A percentile compares a stretch with the other conserved stretches of the same genome.
These are phyloP conservation scores for Tilletia indica DNA, from an alignment of 1,284 basidiomycete genomes.

Conservation along the genomic window DNA sequence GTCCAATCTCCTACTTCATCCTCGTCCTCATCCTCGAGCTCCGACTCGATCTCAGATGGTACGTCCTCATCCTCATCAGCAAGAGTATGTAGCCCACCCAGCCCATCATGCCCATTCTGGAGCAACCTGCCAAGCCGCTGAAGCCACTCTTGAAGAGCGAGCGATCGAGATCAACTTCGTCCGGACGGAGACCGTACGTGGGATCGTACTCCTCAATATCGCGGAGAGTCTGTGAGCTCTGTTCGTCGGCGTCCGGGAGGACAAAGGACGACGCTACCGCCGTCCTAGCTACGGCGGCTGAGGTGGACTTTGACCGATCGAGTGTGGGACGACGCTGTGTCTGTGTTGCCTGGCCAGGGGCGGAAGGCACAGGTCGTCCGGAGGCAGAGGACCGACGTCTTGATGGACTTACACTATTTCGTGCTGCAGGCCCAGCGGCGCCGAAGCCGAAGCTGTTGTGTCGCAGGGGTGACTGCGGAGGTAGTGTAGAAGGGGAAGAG, in stretches of 20 bases:
- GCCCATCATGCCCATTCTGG: constrained; percentile 23
- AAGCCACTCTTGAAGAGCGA: constrained; percentile 72
- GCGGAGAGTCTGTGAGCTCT: constrained; percentile 24
- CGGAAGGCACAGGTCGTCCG: too few relatives aligned
- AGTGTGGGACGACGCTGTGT: too few relatives aligned
- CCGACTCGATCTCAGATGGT: too few relatives aligned
- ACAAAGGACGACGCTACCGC: background rate
- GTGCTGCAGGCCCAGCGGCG: too few relatives aligned
- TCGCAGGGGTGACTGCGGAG: background rate
- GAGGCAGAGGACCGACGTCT: too few relatives aligned
- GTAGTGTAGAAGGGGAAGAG: background rate
- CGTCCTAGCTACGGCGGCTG: background rate
- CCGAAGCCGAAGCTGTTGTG: too few relatives aligned
- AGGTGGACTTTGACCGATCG: background rate
- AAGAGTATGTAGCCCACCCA: constrained; percentile 22
- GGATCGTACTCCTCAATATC: constrained; percentile 85
- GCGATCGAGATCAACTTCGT: constrained; percentile 62
- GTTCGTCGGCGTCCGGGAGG: background rate
- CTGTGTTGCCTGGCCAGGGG: too few relatives aligned
- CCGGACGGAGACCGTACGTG: constrained; percentile 83
- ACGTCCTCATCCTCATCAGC: constrained; percentile 1
- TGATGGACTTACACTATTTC: too few relatives aligned
- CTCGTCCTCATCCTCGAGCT: constrained; percentile 12
- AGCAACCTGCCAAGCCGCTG: constrained; percentile 61
- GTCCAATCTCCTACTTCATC: constrained; percentile 6